Evolutionary conservation across 2,329 filamentous ascomycete genomes (phyloP).

Genomic region (Ophiostoma ips): DNA sequence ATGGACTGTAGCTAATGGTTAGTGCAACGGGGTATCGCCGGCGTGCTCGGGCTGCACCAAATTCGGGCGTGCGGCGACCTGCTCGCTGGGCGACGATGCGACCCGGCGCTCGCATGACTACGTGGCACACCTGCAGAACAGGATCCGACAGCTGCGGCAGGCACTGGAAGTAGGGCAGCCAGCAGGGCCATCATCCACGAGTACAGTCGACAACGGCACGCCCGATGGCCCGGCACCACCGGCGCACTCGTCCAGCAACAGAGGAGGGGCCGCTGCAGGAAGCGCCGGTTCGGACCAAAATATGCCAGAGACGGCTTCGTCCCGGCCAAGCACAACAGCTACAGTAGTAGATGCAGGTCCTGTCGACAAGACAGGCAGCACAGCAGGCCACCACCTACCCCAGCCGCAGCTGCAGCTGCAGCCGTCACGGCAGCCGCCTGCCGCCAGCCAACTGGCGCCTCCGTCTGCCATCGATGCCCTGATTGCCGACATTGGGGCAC

Average conservation of each 20-base stretch:
- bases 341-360: too few species aligned
- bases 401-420: not conserved
- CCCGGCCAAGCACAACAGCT: too few species aligned
- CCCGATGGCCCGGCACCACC: not conserved
- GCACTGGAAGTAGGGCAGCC: not conserved
- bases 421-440: too few species aligned
- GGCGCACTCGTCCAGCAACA: too few species aligned
- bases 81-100: constrained; percentile 11
- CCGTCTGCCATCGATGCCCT: constrained; percentile 13
- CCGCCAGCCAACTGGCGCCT: too few species aligned
- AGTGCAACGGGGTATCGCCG: constrained; percentile 14
- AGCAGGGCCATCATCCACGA: too few species aligned
- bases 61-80: constrained; percentile 14
- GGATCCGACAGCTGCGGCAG: constrained; percentile 10
- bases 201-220: too few species aligned
- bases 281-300: too few species aligned
- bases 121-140: constrained; percentile 13
- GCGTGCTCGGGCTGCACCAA: constrained; percentile 15
- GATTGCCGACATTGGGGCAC: constrained; percentile 16
- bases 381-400: too few species aligned
- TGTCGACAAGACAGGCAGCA: too few species aligned
- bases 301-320: too few species aligned
- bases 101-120: constrained; percentile 14
- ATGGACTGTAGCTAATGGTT: not conserved
- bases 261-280: too few species aligned